Base-by-base conservation (phyloP, 164 flowering plant genomes). In the Saururus chinensis region DNA sequence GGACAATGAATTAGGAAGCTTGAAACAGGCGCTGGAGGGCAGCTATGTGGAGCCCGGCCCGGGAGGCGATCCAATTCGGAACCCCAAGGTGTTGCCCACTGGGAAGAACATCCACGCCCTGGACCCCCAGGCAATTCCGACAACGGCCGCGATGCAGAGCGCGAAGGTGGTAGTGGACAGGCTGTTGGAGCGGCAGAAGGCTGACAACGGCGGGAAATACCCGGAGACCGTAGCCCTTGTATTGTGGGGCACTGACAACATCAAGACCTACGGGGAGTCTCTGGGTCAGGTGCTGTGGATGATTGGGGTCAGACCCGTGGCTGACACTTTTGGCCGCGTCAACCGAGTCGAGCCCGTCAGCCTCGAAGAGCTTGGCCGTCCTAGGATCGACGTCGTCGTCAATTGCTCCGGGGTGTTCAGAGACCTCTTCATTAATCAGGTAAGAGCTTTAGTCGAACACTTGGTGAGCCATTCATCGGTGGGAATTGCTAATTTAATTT, bases 361-460 rank as follows among this genome's bases (percentile, higher is more conserved):
- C 69, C 93, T 95, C 35, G 97, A 90, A 73, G 99, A 95, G 81
- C 97, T 95, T 53, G 96, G 97, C 56, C 84, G 99, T 74, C 99
- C 99, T 26, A 85, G 99, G 72, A 74, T 95, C 61, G 97, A 95
- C 79, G 99, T 95, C 40, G 97, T 95, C 57, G 99, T 95, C 37
- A 95, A 95, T 49, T 95, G 99, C 78, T 95, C 99, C 13, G 99
- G 99, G 52, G 99, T 95, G 7, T 95, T 95, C 80, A 83, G 97
- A 73, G 99, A 95, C 64, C 90, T 95, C 56, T 95, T 95, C 75
- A 95, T 95, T 70, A 95, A 95, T 74, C 97, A 95, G 97, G 99
- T 89, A 80, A 58, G 16, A 17, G 12, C 10, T 19, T 58, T 14
- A 5, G 30, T 23, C 37, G 12, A 56, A 10, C 19, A 25, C 11